Evolutionary conservation across 2,329 filamentous ascomycete genomes (phyloP).

Genomic region (Phaeosphaeriaceae sp.): DNA sequence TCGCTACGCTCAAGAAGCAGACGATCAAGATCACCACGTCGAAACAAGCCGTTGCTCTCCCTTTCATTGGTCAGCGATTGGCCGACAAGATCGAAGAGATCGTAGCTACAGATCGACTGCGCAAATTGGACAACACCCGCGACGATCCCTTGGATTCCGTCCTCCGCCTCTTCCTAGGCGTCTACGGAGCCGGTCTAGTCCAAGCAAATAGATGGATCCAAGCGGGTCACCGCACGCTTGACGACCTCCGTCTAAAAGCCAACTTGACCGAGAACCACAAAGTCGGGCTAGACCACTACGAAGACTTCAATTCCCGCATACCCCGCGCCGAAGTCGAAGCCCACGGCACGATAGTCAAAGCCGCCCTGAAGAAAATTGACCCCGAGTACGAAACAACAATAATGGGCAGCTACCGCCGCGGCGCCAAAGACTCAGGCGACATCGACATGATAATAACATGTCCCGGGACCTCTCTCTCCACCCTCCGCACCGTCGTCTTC

Average conservation of each 20-base stretch:
- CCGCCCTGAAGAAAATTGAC: constrained; percentile 68
- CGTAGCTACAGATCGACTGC: constrained; percentile 74
- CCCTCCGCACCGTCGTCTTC: constrained; percentile 70
- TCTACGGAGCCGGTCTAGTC: constrained; percentile 78
- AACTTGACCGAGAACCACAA: constrained; percentile 73
- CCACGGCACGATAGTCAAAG: constrained; percentile 71
- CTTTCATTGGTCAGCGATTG: constrained; percentile 74
- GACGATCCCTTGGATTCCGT: constrained; percentile 71
- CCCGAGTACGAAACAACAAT: constrained; percentile 73
- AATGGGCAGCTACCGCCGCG: constrained; percentile 85
- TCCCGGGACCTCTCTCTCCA: constrained; percentile 58
- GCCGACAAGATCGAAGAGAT: constrained; percentile 92
- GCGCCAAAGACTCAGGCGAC: constrained; percentile 76
- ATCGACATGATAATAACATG: constrained; percentile 87
- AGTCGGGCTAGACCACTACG: constrained; percentile 79
- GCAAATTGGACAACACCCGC: constrained; percentile 74
- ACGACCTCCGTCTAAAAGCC: constrained; percentile 70
- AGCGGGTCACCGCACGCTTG: constrained; percentile 75
- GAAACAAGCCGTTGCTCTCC: constrained; percentile 72
- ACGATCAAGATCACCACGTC: constrained; percentile 69
- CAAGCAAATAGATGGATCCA: constrained; percentile 80
- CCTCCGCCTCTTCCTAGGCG: constrained; percentile 74
- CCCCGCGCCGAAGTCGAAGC: constrained; percentile 77
- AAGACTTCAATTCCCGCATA: constrained; percentile 81
- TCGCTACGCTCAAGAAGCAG: constrained; percentile 75